A percentile compares a stretch with the other conserved stretches of the same genome.
Conservation (phyloP, 345 rosid genomes). For the Anastatica hierochuntica region DNA sequence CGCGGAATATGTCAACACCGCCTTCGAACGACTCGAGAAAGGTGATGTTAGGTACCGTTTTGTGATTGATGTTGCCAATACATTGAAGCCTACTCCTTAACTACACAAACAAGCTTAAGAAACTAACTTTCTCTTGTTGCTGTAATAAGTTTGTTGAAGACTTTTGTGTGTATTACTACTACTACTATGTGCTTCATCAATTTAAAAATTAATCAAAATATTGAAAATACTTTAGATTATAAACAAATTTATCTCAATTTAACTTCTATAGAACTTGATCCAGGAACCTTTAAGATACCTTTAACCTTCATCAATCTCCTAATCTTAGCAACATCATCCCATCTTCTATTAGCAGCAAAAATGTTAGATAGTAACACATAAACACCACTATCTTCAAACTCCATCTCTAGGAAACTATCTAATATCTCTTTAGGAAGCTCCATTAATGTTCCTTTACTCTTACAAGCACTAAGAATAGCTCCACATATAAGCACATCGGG, state of each 20-base stretch:
- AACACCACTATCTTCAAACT: slow-evolving; percentile 34
- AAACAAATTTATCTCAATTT: background rate
- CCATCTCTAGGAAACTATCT: slow-evolving; percentile 26
- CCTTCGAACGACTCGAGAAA: slow-evolving; percentile 35
- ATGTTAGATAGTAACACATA: slow-evolving; percentile 35
- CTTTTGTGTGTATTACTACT: no score
- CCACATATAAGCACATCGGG: slow-evolving; percentile 41
- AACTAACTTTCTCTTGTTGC: background rate
- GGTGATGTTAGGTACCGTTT: slow-evolving; percentile 46
- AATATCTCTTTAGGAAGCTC: slow-evolving; percentile 25
- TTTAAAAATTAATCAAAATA: no score
- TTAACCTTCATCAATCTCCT: slow-evolving; percentile 34
- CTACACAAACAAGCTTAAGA: background rate
- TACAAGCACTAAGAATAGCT: slow-evolving; percentile 40
- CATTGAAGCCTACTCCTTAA: slow-evolving; percentile 23
- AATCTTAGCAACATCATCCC: slow-evolving; percentile 35
- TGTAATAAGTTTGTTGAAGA: background rate
- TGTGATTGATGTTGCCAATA: slow-evolving; percentile 48
- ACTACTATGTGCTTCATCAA: no score
- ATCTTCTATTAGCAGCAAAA: slow-evolving; percentile 30
- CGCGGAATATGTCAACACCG: slow-evolving; percentile 41
- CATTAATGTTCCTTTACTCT: slow-evolving; percentile 22
- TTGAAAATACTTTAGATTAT: no score
- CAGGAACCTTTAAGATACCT: slow-evolving; percentile 29
- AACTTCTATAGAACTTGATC: slow-evolving; percentile 23